A percentile compares a stretch with the other conserved stretches of the same genome.
Evolutionary conservation across 2,329 filamentous ascomycete species (phyloP).

Genomic region (Diaporthe amygdali): DNA sequence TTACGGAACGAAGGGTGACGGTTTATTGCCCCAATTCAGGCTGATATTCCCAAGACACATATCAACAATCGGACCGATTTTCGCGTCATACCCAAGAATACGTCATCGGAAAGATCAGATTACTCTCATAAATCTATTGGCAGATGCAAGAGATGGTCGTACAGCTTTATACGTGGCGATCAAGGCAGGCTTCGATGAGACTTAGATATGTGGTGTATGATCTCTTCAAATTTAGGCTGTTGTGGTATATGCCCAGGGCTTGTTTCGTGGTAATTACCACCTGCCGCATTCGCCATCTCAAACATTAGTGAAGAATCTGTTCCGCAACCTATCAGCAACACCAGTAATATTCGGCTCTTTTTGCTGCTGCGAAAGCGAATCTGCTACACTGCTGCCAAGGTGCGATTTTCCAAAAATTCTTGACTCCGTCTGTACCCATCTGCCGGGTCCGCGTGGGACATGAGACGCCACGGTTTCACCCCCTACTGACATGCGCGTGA

Average conservation of each 20-base stretch:
- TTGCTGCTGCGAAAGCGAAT: not conserved
- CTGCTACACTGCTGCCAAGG: not conserved
- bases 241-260: not conserved
- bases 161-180: not conserved
- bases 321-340: not conserved
- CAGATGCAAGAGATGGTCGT: not conserved
- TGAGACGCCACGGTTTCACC: slow-evolving; percentile 6
- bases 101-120: too few species aligned
- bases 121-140: too few species aligned
- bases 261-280: not conserved
- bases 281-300: not conserved
- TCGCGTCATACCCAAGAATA: too few species aligned
- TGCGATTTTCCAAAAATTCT: not conserved
- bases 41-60: too few species aligned
- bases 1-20: too few species aligned
- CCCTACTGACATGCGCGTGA: not conserved
- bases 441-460: not conserved
- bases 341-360: not conserved
- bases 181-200: not conserved
- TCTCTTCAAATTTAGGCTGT: not conserved
- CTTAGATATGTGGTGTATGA: not conserved
- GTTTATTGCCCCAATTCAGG: too few species aligned
- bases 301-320: not conserved
- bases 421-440: not conserved
- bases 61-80: too few species aligned